Conservation (phyloP, 805 yeast species). For the Grigorovia transvaalensis region DNA sequence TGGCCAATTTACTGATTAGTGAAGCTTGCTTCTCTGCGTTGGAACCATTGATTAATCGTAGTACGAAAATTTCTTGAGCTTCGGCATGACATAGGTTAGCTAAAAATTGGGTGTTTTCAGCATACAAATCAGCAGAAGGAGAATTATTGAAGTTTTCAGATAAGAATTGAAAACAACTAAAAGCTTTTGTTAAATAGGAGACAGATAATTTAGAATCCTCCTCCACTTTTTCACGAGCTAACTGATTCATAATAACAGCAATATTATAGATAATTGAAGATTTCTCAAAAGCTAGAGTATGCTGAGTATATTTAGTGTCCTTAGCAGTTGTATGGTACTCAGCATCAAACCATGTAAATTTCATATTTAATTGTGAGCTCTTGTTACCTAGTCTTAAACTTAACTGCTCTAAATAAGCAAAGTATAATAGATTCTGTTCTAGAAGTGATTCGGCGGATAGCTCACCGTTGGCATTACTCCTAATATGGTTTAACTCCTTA, state of each 20-base stretch:
- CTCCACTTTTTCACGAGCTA: slow-evolving; percentile 33
- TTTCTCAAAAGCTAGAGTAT: slow-evolving; percentile 79
- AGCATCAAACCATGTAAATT: slow-evolving; percentile 77
- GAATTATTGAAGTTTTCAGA: slow-evolving; percentile 81
- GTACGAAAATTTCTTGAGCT: slow-evolving; percentile 74
- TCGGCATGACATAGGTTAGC: slow-evolving; percentile 66
- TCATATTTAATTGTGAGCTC: slow-evolving; percentile 42
- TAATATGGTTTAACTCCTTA: slow-evolving; percentile 19
- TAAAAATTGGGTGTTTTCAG: slow-evolving; percentile 57
- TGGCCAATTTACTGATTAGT: slow-evolving; percentile 65
- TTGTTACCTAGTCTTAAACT: slow-evolving; percentile 65
- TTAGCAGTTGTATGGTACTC: slow-evolving; percentile 33
- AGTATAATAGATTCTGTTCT: slow-evolving; percentile 48
- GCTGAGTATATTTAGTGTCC: slow-evolving; percentile 46
- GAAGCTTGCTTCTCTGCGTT: slow-evolving; percentile 45
- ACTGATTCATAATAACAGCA: slow-evolving; percentile 49
- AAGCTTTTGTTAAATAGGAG: slow-evolving; percentile 57
- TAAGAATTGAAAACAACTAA: slow-evolving; percentile 64
- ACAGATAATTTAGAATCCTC: slow-evolving; percentile 49
- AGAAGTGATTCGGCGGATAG: slow-evolving; percentile 22
- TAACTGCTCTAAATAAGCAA: slow-evolving; percentile 70
- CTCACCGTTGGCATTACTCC: slow-evolving; percentile 27
- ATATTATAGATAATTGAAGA: slow-evolving; percentile 75
- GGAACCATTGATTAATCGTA: slow-evolving; percentile 40
- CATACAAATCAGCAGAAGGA: slow-evolving; percentile 68